Evolutionary conservation across 305 asterid genomes (phyloP), one percentile per base, ranked within the genome.

Genomic region (Galium porrigens): DNA sequence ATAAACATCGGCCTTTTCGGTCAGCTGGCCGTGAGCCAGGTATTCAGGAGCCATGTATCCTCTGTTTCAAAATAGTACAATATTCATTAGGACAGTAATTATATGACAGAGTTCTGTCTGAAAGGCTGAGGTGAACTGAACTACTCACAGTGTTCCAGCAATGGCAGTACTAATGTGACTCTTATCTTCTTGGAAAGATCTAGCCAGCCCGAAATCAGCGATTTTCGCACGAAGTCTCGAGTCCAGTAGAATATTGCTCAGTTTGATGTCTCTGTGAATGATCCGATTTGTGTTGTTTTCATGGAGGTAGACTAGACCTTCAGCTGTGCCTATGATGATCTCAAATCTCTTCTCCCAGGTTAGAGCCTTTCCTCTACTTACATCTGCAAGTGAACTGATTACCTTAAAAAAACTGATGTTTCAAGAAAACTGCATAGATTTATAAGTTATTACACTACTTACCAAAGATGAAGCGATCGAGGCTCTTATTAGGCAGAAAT

Each of bases 11-110:
- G 74, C 95, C 55, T 89, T 89, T 53, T 87, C 95, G 0, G 94
- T 87, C 63, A 92, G 78, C 75, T 81, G 86, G 6, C 97, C 97
- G 32, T 83, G 88, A 46, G 95, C 87, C 25, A 84, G 74, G 83
- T 92, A 87, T 63, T 92, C 99, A 0, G 99, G 98, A 66, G 98
- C 95, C 96, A 92, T 85, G 72, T 92, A 89, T 76, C 95, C 99
- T 69, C 99, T 92, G 84, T 30, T 57, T n/a, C 41, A 29, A 39
- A 10, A 4, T 0, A 10, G 20, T 5, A 44, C 1, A 65, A 30
- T 22, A 14, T 12, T 11, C 52, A 4, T 18, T n/a, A 68, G 48
- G 7, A 20, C 34, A 5, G 15, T 8, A 3, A 5, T 48, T 44
- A 36, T 36, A 30, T 51, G 25, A n/a, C 37, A 33, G 10, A 14